Evolutionary conservation across 2,329 filamentous ascomycete species (phyloP).

Genomic region (Ophiostoma sp.): DNA sequence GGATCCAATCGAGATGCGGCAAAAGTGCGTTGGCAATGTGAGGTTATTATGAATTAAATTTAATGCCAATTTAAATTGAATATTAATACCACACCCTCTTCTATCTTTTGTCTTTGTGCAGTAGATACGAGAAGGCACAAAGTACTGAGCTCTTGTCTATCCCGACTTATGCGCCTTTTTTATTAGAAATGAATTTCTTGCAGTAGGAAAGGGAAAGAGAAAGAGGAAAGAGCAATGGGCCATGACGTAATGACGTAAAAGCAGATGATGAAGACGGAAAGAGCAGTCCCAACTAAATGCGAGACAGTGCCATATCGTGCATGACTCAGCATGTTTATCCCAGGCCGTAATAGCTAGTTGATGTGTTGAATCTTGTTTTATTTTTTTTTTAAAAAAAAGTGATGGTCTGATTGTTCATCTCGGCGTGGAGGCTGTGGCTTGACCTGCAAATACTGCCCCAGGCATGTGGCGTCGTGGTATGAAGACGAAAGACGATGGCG

Average conservation of each 20-base stretch:
- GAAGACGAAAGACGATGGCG: no score
- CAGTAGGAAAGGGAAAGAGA: neutral
- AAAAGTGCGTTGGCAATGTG: neutral
- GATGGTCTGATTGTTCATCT: neutral
- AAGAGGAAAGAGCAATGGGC: neutral
- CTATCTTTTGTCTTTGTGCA: no score
- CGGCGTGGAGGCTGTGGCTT: neutral
- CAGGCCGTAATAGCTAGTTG: neutral
- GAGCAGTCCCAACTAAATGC: neutral
- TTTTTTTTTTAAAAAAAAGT: neutral
- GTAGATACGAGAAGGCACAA: neutral
- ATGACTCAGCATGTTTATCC: neutral
- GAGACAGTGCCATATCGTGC: neutral
- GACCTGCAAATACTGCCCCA: neutral
- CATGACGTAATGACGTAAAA: neutral
- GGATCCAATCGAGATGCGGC: neutral
- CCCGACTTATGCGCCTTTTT: neutral
- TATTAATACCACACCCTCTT: neutral
- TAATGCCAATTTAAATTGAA: neutral
- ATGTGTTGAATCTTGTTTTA: no score
- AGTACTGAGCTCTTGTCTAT: conserved; percentile 1
- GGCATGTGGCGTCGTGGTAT: neutral
- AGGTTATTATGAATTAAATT: neutral
- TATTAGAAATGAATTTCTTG: neutral
- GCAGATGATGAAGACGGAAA: neutral